phyloP scores from a whole-genome alignment of 1,139 yeast species.

The Suhomyces maxii region DNA sequence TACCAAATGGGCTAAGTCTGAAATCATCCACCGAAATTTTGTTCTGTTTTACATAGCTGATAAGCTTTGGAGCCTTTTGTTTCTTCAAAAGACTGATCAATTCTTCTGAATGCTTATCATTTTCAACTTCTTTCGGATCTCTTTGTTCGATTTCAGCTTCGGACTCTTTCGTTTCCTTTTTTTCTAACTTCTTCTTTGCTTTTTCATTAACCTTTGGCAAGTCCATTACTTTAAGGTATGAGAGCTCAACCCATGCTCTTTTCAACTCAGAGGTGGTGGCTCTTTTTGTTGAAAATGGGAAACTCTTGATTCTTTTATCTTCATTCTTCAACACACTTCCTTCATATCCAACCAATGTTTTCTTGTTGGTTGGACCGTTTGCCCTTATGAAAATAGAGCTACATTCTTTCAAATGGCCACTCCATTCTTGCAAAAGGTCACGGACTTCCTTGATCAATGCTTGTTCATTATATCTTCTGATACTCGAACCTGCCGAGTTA shows the following conservation, averaged over 20 bases:
- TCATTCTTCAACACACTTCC: conserved; percentile 47
- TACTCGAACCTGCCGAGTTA: conserved; percentile 89
- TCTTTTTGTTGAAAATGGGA: conserved; percentile 89
- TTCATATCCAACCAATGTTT: conserved; percentile 66
- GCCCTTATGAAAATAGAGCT: conserved; percentile 80
- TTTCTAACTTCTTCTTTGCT: conserved; percentile 22
- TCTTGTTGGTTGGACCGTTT: conserved; percentile 68
- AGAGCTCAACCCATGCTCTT: conserved; percentile 78
- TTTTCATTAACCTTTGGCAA: conserved; percentile 50
- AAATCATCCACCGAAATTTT: conserved; percentile 51
- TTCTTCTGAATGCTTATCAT: conserved; percentile 52
- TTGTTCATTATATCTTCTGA: conserved; percentile 87
- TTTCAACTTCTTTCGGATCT: conserved; percentile 32
- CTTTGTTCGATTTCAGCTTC: conserved; percentile 13
- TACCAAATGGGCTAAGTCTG: conserved; percentile 52
- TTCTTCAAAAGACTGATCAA: conserved; percentile 61
- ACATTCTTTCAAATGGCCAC: conserved; percentile 54
- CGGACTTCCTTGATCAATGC: conserved; percentile 78
- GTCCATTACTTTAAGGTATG: conserved; percentile 58
- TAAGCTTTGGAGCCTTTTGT: conserved; percentile 75
- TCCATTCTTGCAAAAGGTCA: conserved; percentile 69
- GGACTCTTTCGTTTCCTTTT: conserved; percentile 1
- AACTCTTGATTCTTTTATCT: conserved; percentile 60
- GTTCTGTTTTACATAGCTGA: conserved; percentile 61
- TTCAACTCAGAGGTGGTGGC: conserved; percentile 84